Evolutionary conservation across 768 basidiomycete genomes (phyloP).

Genomic region (Coprinopsis sp.): DNA sequence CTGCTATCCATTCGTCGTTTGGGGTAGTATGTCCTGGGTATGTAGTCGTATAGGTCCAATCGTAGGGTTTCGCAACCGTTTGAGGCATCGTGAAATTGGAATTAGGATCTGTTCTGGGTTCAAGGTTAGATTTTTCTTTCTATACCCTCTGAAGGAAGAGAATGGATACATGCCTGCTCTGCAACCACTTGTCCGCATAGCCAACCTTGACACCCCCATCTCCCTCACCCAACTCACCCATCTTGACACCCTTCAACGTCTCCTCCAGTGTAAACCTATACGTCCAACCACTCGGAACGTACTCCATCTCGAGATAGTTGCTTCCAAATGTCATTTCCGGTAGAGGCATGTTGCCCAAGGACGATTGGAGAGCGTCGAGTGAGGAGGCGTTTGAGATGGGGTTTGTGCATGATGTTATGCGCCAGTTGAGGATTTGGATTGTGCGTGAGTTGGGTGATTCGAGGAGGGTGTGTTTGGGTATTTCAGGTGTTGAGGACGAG

Average conservation of each 20-base stretch:
- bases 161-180: conserved; percentile 61
- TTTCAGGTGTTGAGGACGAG: conserved; percentile 16
- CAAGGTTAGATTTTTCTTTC: conserved; percentile 8
- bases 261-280: conserved; percentile 63
- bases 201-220: conserved; percentile 94
- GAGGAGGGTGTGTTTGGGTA: conserved; percentile 61
- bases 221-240: conserved; percentile 67
- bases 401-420: conserved; percentile 63
- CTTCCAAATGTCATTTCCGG: conserved; percentile 98
- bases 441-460: conserved; percentile 67
- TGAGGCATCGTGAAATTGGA: conserved; percentile 63
- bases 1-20: conserved; percentile 40
- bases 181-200: conserved; percentile 92
- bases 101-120: conserved; percentile 57
- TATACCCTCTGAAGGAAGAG: conserved; percentile 14
- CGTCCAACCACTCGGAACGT: conserved; percentile 58
- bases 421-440: conserved; percentile 67
- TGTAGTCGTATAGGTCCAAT: conserved; percentile 96
- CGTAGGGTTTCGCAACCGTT: conserved; percentile 84
- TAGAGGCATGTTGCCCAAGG: conserved; percentile 70
- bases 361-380: conserved; percentile 61
- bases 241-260: conserved; percentile 70
- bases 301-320: conserved; percentile 67
- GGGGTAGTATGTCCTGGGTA: conserved; percentile 52
- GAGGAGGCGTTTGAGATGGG: conserved; percentile 78